A percentile compares a stretch with the other conserved stretches of the same genome.
Conservation (phyloP, 1,284 basidiomycete genomes). For the Phylloporus sp. region DNA sequence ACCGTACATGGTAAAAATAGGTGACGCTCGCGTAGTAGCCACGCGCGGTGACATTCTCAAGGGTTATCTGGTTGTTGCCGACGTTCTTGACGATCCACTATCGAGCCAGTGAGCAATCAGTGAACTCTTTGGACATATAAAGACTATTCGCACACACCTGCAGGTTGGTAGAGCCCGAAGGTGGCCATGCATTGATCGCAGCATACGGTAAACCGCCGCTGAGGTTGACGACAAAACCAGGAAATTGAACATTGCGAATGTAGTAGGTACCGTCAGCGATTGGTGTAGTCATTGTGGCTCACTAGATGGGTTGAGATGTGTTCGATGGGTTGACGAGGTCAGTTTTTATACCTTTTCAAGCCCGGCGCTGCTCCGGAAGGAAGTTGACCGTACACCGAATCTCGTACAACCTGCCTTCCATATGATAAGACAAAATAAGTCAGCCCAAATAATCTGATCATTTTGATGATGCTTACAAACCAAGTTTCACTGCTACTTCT, state of each 20-base stretch:
- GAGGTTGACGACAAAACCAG: neutral
- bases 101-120: neutral
- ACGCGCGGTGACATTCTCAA: neutral
- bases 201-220: neutral
- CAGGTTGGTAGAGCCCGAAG: neutral
- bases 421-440: too few species aligned
- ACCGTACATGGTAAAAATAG: neutral
- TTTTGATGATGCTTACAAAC: too few species aligned
- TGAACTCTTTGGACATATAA: neutral
- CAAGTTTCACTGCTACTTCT: too few species aligned
- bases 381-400: neutral
- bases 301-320: neutral
- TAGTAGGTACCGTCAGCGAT: neutral
- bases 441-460: too few species aligned
- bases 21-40: neutral
- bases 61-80: neutral
- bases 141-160: neutral
- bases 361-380: too few species aligned
- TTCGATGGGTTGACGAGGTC: neutral
- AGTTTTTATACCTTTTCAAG: neutral
- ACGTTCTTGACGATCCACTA: conserved; percentile 1
- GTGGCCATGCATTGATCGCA: neutral
- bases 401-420: too few species aligned
- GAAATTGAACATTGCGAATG: neutral
- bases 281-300: neutral